Conservation (phyloP, 495 filamentous ascomycete species). For the Diplogelasinospora grovesii region DNA sequence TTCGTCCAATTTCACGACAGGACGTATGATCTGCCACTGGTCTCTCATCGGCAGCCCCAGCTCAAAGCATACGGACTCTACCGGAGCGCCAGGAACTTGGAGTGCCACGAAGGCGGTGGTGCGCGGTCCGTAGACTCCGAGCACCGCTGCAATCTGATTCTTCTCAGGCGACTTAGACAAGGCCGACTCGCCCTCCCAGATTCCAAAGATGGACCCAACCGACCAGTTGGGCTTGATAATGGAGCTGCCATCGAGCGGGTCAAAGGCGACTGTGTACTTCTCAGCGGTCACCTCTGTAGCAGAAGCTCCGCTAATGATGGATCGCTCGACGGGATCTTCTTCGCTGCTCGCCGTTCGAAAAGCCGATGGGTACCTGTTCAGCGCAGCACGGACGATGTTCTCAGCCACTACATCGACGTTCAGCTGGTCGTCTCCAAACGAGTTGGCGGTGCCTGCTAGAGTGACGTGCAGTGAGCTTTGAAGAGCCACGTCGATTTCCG, state of each 20-base stretch:
- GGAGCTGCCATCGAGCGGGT: slow-evolving; percentile 48
- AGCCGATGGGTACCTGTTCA: slow-evolving; percentile 35
- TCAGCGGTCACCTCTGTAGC: slow-evolving; percentile 16
- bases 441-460: slow-evolving; percentile 39
- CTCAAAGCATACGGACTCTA: slow-evolving; percentile 32
- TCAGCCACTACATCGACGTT: slow-evolving; percentile 50
- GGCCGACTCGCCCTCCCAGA: slow-evolving; percentile 42
- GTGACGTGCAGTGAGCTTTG: slow-evolving; percentile 34
- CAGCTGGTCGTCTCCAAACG: slow-evolving; percentile 49
- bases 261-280: slow-evolving; percentile 49
- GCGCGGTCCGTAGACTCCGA: slow-evolving; percentile 47
- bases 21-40: slow-evolving; percentile 28
- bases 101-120: slow-evolving; percentile 44
- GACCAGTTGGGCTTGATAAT: slow-evolving; percentile 49
- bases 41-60: slow-evolving; percentile 27
- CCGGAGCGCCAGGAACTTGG: slow-evolving; percentile 28
- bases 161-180: slow-evolving; percentile 27
- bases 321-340: slow-evolving; percentile 43
- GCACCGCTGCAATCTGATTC: slow-evolving; percentile 38
- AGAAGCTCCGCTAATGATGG: slow-evolving; percentile 4
- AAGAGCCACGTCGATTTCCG: slow-evolving; percentile 28
- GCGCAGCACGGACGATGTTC: slow-evolving; percentile 32
- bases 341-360: slow-evolving; percentile 45
- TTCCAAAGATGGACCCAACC: slow-evolving; percentile 46
- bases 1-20: slow-evolving; percentile 22